Evolutionary conservation across 75 land plant species (phyloP).

Genomic region (Pinus taeda): DNA sequence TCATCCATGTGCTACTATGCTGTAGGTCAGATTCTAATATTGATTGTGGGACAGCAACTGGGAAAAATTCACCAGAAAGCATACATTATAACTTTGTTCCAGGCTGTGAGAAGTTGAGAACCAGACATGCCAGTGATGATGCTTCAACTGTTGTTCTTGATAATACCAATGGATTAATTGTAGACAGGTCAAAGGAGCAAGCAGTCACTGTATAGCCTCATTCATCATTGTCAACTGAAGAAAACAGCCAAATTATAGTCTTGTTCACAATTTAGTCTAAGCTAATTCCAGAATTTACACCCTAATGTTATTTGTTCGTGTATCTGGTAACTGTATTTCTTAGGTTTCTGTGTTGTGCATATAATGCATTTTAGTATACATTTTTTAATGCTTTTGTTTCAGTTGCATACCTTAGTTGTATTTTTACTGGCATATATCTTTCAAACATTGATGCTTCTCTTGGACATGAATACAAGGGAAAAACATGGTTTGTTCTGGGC

Average conservation of each 20-base stretch:
- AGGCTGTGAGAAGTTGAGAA: neutral
- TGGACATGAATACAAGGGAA: neutral
- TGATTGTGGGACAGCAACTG: neutral
- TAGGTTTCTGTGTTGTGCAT: neutral
- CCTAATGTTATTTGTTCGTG: neutral
- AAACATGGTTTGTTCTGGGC: neutral
- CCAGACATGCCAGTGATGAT: neutral
- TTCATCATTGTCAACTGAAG: neutral
- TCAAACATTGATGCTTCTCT: neutral
- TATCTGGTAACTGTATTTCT: neutral
- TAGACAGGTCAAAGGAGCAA: too few relatives aligned
- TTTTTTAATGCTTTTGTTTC: neutral
- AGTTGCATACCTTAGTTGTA: neutral
- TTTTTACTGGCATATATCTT: neutral
- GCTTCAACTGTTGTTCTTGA: too few relatives aligned
- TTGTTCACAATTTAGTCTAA: neutral
- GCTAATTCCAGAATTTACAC: neutral
- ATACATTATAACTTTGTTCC: neutral
- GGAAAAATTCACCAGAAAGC: too few relatives aligned
- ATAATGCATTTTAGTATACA: neutral
- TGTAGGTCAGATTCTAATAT: neutral
- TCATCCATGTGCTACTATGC: neutral
- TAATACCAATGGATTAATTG: too few relatives aligned
- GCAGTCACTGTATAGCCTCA: too few relatives aligned
- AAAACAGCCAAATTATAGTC: neutral